Base-by-base conservation (phyloP, 192 early-diverging fungal species). In the Coemansia sp. region DNA sequence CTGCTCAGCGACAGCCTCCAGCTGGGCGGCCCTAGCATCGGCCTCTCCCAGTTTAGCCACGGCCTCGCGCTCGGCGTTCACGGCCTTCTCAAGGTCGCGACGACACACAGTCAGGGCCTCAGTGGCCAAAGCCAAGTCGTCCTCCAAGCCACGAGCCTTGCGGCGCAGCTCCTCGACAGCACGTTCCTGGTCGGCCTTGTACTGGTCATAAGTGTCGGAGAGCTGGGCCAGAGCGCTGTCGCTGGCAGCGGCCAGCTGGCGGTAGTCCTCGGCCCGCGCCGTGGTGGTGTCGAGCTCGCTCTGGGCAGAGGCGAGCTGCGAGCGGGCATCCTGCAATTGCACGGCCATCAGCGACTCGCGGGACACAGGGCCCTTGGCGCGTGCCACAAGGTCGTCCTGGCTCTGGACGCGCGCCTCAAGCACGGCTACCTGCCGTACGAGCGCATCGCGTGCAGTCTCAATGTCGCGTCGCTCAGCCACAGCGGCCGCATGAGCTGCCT, bases 171-270 rank as follows among this genome's bases (percentile, higher is more conserved):
- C 72, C 9, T 58, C 68, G 20, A 69, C 39, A 30, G 72, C 60
- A 10, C 62, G 41, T 22, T 86, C 85, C 44, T 83, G 86, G 55
- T 84, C 82, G 20, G 70, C 74, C 68, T 87, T 87, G 71, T 87
- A 92, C 45, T 78, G 71, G 65, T 94, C 93, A 71, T 89, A 92
- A 0, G 89, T 85, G 2, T 79, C 68, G 38, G 86, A 86, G 47
- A 92, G 75, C 71, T 90, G 87, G 5, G 75, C 73, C 53, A 92
- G 80, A n/a, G 87, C 69, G 30, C 71, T 76, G 59, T 94, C 93
- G 68, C 80, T 85, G 45, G 86, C 80, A 22, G 82, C 70, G 4
- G 80, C 68, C 20, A 82, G 70, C 62, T 67, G 68, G 68, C 72
- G 80, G 71, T 64, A 82, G 59, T 77, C 75, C 61, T 82, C 80